Evolutionary conservation across 2,329 filamentous ascomycete species (phyloP).

Genomic region (Ophiostoma ips): DNA sequence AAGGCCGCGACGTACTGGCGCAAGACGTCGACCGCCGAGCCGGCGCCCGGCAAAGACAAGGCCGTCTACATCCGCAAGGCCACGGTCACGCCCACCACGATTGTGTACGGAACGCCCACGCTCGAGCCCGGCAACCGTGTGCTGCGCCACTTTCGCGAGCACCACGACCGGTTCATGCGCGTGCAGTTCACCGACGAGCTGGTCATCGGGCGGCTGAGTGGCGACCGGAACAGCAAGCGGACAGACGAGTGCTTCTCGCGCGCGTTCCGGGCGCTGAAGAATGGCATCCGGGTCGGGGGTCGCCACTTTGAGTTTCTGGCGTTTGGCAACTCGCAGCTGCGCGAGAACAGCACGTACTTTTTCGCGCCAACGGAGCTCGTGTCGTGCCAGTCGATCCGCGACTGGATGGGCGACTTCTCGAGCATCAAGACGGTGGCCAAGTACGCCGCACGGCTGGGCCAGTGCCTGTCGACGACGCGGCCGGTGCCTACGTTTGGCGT

Average conservation of each 20-base stretch:
- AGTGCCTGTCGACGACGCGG: slow-evolving; percentile 89
- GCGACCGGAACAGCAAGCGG: slow-evolving; percentile 35
- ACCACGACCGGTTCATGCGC: slow-evolving; percentile 68
- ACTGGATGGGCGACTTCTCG: slow-evolving; percentile 75
- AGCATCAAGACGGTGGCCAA: slow-evolving; percentile 79
- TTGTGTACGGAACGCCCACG: slow-evolving; percentile 62
- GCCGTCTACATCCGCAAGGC: slow-evolving; percentile 52
- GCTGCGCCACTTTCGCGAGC: slow-evolving; percentile 54
- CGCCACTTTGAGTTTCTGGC: slow-evolving; percentile 80
- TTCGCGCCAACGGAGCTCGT: slow-evolving; percentile 59
- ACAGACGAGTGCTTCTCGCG: slow-evolving; percentile 62
- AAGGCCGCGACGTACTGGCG: slow-evolving; percentile 31
- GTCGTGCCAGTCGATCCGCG: slow-evolving; percentile 62
- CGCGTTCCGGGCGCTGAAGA: slow-evolving; percentile 53
- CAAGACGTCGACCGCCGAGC: slow-evolving; percentile 3
- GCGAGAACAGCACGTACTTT: slow-evolving; percentile 86
- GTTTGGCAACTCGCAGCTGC: slow-evolving; percentile 88
- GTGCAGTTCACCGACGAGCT: slow-evolving; percentile 84
- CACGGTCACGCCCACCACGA: slow-evolving; percentile 68
- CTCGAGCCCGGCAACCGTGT: slow-evolving; percentile 84
- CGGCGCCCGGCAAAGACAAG: slow-evolving; percentile 9
- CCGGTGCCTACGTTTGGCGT: slow-evolving; percentile 52
- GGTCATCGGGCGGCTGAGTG: slow-evolving; percentile 43
- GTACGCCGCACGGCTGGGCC: slow-evolving; percentile 75
- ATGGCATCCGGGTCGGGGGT: slow-evolving; percentile 73